Evolutionary conservation across 2,329 filamentous ascomycete genomes (phyloP), one percentile per base, ranked within the genome.

Genomic region (Fusarium albidum): DNA sequence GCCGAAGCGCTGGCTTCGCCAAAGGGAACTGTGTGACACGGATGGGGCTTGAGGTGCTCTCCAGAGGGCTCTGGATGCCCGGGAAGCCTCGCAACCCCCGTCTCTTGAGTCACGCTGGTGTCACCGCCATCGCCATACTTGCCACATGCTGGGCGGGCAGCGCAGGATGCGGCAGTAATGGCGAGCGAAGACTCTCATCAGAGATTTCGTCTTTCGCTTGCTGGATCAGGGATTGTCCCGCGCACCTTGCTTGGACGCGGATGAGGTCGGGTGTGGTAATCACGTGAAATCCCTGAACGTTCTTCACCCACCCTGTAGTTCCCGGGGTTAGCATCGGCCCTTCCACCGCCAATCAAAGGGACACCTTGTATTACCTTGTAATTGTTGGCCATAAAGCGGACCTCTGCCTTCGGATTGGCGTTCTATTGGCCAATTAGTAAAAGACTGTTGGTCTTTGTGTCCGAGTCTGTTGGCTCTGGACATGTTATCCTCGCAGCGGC

Each of bases 61-160:
- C 37, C n/a, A n/a, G n/a, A n/a, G n/a, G n/a, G n/a, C n/a, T n/a
- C n/a, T n/a, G n/a, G 34, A 43, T 42, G 46, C 33, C 34, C 39
- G 53, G 44, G 46, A 29, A 29, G 43, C 35, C 50, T 51, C 46
- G 52, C 40, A 39, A 42, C 37, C 48, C 27, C 57, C 47, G 47
- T 42, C 49, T 42, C 49, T 64, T 31, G 59, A 38, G 49, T 51
- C 49, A 46, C 56, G 15, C 21, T 51, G 26, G 63, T 66, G 47
- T 44, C 18, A 56, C 64, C 18, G 3, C 14, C 52, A 45, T 49
- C 46, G 53, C 50, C 58, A 65, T 47, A 45, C 27, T 52, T 54
- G 47, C 53, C 57, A 52, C 42, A 46, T 51, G 18, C 48, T 53
- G 28, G 39, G 50, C 47, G 38, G 47, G 37, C 42, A 14, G 29